Conservation (phyloP, 495 filamentous ascomycete species). For the Beverwykella pulmonaria region DNA sequence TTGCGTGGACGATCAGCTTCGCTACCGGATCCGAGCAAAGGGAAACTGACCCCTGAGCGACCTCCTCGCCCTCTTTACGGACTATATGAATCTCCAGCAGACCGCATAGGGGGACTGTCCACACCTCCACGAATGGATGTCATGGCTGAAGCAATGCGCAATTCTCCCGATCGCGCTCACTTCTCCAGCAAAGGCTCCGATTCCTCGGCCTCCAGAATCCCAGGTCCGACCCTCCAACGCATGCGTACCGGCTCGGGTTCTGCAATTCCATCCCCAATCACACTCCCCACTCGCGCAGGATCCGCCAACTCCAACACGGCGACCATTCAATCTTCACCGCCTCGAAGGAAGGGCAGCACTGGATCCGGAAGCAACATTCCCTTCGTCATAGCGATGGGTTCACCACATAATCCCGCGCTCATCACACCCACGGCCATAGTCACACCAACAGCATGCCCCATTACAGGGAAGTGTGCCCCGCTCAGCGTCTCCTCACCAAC, state of each 20-base stretch:
- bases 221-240: neutral
- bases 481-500: constrained; percentile 10
- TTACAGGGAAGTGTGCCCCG: constrained; percentile 17
- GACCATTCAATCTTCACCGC: constrained; percentile 3
- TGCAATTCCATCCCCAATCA: constrained; percentile 16
- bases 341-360: constrained; percentile 15
- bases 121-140: constrained; percentile 34
- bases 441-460: constrained; percentile 21
- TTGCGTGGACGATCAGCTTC: constrained; percentile 14
- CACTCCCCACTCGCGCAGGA: constrained; percentile 8
- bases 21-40: constrained; percentile 12
- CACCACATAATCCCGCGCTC: constrained; percentile 37
- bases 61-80: constrained; percentile 32
- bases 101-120: neutral
- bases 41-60: constrained; percentile 31
- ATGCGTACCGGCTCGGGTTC: neutral
- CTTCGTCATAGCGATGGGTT: constrained; percentile 36
- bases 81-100: constrained; percentile 25
- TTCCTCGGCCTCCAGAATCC: neutral
- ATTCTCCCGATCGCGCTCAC: constrained; percentile 21
- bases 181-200: neutral
- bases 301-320: constrained; percentile 13
- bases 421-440: constrained; percentile 12
- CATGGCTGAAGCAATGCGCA: constrained; percentile 34
- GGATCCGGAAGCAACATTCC: constrained; percentile 26